These are phyloP conservation scores for Fonsecaea erecta DNA, from an alignment of 2,329 filamentous ascomycete species.

Conservation along the genomic window DNA sequence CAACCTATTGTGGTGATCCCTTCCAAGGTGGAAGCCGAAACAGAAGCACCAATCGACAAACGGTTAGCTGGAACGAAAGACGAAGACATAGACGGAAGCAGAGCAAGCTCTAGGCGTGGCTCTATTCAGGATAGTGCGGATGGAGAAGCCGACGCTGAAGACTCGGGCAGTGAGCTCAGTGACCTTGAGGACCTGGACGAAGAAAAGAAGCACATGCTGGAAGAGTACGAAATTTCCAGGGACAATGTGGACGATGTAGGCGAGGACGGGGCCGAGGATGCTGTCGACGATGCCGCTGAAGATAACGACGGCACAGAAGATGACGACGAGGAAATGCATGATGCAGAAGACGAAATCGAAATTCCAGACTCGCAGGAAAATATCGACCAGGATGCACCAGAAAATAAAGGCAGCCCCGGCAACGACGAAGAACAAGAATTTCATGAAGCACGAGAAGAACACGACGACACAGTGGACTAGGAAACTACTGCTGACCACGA, in stretches of 20 bases:
- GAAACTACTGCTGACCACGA: not conserved
- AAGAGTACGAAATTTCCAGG: conserved; percentile 46
- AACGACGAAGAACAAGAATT: conserved; percentile 22
- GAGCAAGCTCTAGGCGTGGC: conserved; percentile 59
- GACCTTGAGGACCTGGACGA: conserved; percentile 58
- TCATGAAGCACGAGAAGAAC: conserved; percentile 21
- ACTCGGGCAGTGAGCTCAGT: conserved; percentile 32
- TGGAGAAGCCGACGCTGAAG: conserved; percentile 63
- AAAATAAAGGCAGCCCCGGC: conserved; percentile 12
- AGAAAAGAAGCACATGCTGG: conserved; percentile 42
- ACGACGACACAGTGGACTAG: not conserved
- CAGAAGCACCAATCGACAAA: conserved; percentile 55
- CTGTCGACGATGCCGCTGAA: conserved; percentile 36
- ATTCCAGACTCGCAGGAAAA: conserved; percentile 30
- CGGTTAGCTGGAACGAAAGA: conserved; percentile 49
- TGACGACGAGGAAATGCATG: conserved; percentile 21
- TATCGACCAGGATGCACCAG: not conserved
- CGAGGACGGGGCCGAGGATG: conserved; percentile 28
- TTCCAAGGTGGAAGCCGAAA: conserved; percentile 26
- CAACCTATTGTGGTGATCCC: conserved; percentile 34
- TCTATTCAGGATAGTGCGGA: conserved; percentile 70
- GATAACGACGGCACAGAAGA: conserved; percentile 29
- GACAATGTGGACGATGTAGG: conserved; percentile 55
- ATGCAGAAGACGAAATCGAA: conserved; percentile 23
- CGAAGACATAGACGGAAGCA: conserved; percentile 50